Percentiles rank a stretch among this genome's conserved stretches.
These are phyloP conservation scores for Vanilla planifolia DNA, from an alignment of 106 monocot genomes.

Conservation along the genomic window DNA sequence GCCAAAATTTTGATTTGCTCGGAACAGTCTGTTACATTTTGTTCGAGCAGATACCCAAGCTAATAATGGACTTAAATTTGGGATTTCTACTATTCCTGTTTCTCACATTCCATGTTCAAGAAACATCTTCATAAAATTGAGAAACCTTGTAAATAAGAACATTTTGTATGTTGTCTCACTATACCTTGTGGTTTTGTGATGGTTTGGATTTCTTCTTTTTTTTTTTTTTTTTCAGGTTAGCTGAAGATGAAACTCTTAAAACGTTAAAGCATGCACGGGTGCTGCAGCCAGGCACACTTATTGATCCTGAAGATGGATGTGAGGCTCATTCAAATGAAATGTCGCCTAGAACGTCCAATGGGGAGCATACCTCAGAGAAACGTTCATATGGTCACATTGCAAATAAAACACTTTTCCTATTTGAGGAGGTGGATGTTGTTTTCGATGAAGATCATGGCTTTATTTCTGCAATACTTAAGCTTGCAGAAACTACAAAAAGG, in stretches of 20 bases:
- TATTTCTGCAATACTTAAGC: conserved; percentile 71
- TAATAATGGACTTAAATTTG: too few species aligned
- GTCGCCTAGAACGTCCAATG: conserved; percentile 9
- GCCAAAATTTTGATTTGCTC: too few species aligned
- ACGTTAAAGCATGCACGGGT: conserved; percentile 18
- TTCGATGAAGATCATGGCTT: conserved; percentile 95
- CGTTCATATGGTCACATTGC: conserved; percentile 24
- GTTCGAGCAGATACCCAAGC: too few species aligned
- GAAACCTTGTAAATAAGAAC: too few species aligned
- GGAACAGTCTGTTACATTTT: too few species aligned
- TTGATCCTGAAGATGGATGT: conserved; percentile 13
- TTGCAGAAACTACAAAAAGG: conserved; percentile 77
- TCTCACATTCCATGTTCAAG: too few species aligned
- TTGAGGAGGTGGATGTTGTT: conserved; percentile 94
- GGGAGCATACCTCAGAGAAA: conserved; percentile 11
- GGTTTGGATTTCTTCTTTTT: too few species aligned
- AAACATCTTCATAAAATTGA: too few species aligned
- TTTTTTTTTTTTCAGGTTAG: conserved; percentile 39
- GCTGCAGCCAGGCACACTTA: conserved; percentile 9
- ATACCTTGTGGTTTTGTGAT: too few species aligned
- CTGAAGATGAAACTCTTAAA: conserved; percentile 18
- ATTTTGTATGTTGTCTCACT: too few species aligned
- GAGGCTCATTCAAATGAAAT: conserved; percentile 14
- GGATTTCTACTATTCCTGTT: too few species aligned
- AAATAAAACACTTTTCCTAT: conserved; percentile 70